phyloP scores from a whole-genome alignment of 2,329 filamentous ascomycete species.

The Ophiocordyceps sinensis region DNA sequence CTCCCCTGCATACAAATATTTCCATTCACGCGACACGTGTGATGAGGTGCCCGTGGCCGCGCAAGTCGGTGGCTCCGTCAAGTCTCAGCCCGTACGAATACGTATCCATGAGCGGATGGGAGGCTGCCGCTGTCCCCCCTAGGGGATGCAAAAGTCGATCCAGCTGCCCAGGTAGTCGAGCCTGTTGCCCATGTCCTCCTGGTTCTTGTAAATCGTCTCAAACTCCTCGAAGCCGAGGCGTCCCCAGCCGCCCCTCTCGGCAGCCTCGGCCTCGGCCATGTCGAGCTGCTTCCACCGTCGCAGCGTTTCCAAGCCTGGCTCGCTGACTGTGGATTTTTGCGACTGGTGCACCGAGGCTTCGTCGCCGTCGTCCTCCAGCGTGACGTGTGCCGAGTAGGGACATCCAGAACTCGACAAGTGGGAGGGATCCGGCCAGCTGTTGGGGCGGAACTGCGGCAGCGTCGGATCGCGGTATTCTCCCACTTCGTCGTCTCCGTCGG shows the following conservation, averaged over 20 bases:
- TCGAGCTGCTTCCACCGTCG: slow-evolving; percentile 42
- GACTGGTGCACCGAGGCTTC: not conserved
- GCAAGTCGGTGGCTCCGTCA: too few species aligned
- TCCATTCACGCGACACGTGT: too few species aligned
- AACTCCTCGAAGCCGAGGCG: slow-evolving; percentile 70
- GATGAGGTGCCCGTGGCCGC: too few species aligned
- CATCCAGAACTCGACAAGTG: slow-evolving; percentile 1
- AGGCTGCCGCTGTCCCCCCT: slow-evolving; percentile 7
- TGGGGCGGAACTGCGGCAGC: slow-evolving; percentile 55
- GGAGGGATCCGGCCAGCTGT: slow-evolving; percentile 19
- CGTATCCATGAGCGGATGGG: not conserved
- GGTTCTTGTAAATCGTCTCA: slow-evolving; percentile 55
- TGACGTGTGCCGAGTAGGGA: not conserved
- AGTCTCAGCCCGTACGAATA: too few species aligned
- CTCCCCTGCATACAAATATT: too few species aligned
- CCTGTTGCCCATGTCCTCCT: slow-evolving; percentile 45
- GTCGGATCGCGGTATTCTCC: slow-evolving; percentile 39
- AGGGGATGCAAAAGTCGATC: slow-evolving; percentile 70
- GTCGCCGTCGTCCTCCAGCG: not conserved
- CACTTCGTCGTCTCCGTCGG: slow-evolving; percentile 7
- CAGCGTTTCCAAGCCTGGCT: slow-evolving; percentile 19
- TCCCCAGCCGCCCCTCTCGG: slow-evolving; percentile 62
- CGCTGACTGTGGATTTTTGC: slow-evolving; percentile 2
- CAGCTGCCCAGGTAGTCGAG: slow-evolving; percentile 77
- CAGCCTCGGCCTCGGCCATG: slow-evolving; percentile 52